A percentile compares a stretch with the other conserved stretches of the same genome.
phyloP scores from a whole-genome alignment of 1,284 basidiomycete genomes.

The Rhodotorula sp. region DNA sequence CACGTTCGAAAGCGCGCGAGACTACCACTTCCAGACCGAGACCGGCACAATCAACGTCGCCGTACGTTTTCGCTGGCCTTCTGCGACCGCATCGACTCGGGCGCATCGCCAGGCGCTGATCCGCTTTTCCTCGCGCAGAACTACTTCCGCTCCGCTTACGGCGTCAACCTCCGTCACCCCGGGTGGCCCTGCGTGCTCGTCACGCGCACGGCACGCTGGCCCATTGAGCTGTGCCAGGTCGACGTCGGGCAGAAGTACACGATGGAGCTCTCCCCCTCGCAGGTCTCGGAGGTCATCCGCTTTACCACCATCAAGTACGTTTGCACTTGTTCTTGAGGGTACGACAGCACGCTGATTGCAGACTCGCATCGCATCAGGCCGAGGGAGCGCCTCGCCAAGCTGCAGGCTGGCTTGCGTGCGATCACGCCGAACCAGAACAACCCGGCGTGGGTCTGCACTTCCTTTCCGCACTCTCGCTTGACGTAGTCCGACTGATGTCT shows the following conservation, averaged over 20 bases:
- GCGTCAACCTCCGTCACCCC: conserved; percentile 10
- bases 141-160: conserved; percentile 22
- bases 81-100: no score
- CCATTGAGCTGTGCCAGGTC: conserved; percentile 28
- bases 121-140: not conserved
- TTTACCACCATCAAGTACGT: conserved; percentile 21
- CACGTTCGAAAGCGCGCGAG: not conserved
- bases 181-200: conserved; percentile 27
- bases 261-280: conserved; percentile 17
- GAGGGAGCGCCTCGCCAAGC: conserved; percentile 3
- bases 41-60: no score
- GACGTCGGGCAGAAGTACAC: not conserved
- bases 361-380: conserved; percentile 4
- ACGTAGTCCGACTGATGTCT: no score
- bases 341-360: no score
- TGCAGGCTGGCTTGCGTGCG: conserved; percentile 1
- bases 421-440: conserved; percentile 12
- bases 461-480: no score
- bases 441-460: no score
- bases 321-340: no score
- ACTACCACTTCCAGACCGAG: no score
- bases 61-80: no score
- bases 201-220: conserved; percentile 21
- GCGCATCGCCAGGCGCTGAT: no score
- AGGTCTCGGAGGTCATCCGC: conserved; percentile 21